Evolutionary conservation across 129 eudicot genomes (phyloP).

Genomic region (Mikania micrantha): DNA sequence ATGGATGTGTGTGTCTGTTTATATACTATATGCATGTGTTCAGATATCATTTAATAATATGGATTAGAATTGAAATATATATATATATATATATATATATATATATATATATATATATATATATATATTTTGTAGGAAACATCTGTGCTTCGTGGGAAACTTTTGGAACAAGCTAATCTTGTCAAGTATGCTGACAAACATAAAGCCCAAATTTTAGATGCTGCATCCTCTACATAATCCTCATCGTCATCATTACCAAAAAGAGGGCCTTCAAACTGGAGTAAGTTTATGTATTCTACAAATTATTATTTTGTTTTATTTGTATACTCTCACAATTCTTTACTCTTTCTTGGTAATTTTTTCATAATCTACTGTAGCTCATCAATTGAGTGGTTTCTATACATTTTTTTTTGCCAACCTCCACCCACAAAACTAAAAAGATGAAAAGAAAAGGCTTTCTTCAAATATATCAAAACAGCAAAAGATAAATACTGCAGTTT

Average conservation of each 20-base stretch:
- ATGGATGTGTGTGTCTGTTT: background rate
- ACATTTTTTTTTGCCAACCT: no score
- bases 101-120: no score
- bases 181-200: constrained; percentile 65
- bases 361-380: background rate
- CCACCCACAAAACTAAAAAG: no score
- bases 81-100: no score
- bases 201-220: constrained; percentile 43
- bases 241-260: constrained; percentile 47
- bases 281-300: constrained; percentile 43
- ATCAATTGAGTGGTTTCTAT: no score
- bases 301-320: background rate
- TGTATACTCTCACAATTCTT: background rate
- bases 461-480: no score
- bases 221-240: constrained; percentile 39
- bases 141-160: constrained; percentile 64
- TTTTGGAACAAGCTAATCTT: constrained; percentile 65
- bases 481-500: no score
- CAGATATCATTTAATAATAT: background rate
- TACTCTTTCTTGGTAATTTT: background rate
- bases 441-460: no score
- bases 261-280: constrained; percentile 64
- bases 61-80: background rate
- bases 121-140: constrained; percentile 65
- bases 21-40: background rate